Percentiles rank a stretch among this genome's conserved stretches.
Evolutionary conservation across 441 rosid species (phyloP).

Genomic region (Erysimum pusillum): DNA sequence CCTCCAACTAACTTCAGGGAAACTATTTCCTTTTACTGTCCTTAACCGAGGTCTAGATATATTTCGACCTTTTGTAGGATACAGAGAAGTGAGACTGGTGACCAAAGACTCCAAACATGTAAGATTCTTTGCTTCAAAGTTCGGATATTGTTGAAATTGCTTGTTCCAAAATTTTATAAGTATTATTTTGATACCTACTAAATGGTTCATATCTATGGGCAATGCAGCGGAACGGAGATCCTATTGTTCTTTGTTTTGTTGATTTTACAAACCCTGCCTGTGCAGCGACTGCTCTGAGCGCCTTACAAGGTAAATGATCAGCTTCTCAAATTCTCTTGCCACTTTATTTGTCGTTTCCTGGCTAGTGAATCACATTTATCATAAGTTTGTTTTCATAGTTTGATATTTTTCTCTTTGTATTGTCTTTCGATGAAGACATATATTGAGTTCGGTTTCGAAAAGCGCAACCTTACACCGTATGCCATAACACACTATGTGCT

Average conservation of each 20-base stretch:
- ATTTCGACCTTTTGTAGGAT: constrained; percentile 92
- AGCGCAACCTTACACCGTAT: background rate
- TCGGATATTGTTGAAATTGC: background rate
- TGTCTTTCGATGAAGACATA: background rate
- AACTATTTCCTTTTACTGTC: constrained; percentile 33
- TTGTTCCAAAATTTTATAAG: background rate
- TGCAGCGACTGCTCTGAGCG: constrained; percentile 91
- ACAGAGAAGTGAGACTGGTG: constrained; percentile 85
- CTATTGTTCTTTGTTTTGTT: constrained; percentile 85
- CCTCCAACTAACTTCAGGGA: background rate
- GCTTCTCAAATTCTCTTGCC: constrained; percentile 17
- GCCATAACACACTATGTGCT: background rate
- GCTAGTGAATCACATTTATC: constrained; percentile 2
- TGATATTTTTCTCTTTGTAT: background rate
- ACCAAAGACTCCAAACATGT: constrained; percentile 84
- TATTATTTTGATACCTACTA: constrained; percentile 7
- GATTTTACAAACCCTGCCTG: constrained; percentile 85
- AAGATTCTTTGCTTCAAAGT: constrained; percentile 41
- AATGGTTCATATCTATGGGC: background rate
- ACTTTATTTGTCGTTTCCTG: background rate
- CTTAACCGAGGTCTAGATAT: constrained; percentile 68
- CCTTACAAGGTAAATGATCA: constrained; percentile 76
- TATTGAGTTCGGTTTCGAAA: background rate
- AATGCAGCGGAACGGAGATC: constrained; percentile 85
- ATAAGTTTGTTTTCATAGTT: background rate